Base-by-base conservation (phyloP, 352 stramenopile species). In the Elongisporangium prolatum region DNA sequence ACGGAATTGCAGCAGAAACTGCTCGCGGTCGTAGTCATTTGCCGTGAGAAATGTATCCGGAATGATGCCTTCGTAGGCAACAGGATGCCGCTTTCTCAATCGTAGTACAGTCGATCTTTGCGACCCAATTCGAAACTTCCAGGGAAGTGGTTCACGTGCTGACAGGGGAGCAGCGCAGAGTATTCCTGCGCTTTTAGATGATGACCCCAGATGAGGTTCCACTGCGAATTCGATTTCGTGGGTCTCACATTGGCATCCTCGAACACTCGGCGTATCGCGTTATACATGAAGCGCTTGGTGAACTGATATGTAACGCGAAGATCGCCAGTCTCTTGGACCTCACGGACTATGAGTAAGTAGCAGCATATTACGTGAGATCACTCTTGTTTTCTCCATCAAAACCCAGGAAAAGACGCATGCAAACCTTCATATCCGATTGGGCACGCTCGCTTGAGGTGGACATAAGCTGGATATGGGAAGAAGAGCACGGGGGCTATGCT, bases 281-380 rank as follows among this genome's bases (percentile, higher is more conserved):
- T 90, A 61, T 89, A 92, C 71, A 90, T 82, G 65, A 84, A 92
- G 1, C 83, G 72, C 56, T 86, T 86, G 7, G 77, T 85, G n/a
- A 71, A 77, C 7, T 74, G 62, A n/a, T 86, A 89, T 1, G 65
- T 68, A 16, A 89, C 62, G 6, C 71, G 68, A 22, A 80, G 13
- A 34, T 64, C 60, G 18, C 63, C 65, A 16, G 57, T 50, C 5
- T 17, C 52, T 17, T 54, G 52, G 4, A 82, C 40, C 48, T 77
- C 59, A 5, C 54, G 72, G 18, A 87, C 74, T 86, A 47, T 47
- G n/a, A 21, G 17, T 50, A 21, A 7, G 21, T 50, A 34, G 24
- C 21, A n/a, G 24, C 24, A 60, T 11, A 50, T 0, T 34, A 56
- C 1, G 7, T 58, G 44, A 34, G 8, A 40, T 40, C 4, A 13